Evolutionary conservation across 306 rosid species (phyloP).

Genomic region (Gastrolobium bilobum): DNA sequence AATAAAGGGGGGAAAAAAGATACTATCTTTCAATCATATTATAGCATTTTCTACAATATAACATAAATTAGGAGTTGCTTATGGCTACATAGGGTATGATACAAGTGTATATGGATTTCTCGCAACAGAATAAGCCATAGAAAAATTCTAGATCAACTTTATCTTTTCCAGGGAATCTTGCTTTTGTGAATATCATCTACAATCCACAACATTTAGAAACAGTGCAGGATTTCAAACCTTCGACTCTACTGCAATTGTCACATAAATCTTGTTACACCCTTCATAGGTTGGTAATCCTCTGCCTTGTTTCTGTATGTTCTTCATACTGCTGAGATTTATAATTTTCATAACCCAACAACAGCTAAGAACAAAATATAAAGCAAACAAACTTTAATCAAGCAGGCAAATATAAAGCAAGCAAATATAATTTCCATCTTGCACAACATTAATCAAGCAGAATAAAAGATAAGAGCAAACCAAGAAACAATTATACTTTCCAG

Average conservation of each 20-base stretch:
- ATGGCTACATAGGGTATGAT: not conserved
- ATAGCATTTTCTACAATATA: not conserved
- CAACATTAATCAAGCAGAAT: constrained; percentile 9
- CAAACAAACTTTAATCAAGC: too few relatives aligned
- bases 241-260: too few relatives aligned
- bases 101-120: not conserved
- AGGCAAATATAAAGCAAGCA: constrained; percentile 14
- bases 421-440: constrained; percentile 9
- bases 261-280: not conserved
- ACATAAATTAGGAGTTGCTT: not conserved
- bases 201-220: not conserved
- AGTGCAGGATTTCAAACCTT: not conserved
- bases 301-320: not conserved
- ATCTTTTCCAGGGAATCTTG: not conserved
- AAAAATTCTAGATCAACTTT: not conserved
- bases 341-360: not conserved
- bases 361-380: not conserved
- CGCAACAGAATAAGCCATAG: not conserved
- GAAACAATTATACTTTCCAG: constrained; percentile 5
- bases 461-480: not conserved
- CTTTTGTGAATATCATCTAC: not conserved
- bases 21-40: not conserved
- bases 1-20: not conserved
- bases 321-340: not conserved
- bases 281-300: not conserved